Conservation (phyloP, 306 rosid genomes). For the Abrus pulchellus region DNA sequence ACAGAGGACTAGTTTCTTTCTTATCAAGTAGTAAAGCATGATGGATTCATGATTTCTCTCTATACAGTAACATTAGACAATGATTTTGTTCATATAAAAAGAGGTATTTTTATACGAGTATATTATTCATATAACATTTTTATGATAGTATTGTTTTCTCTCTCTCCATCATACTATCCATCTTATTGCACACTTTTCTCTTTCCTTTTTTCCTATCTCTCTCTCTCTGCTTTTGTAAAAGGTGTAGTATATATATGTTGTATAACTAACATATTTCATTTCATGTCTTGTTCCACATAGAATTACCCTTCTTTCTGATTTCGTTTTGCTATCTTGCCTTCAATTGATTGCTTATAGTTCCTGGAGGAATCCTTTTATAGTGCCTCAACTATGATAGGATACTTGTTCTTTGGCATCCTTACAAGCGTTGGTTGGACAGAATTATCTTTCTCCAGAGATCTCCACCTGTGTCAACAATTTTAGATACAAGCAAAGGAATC, state of each 20-base stretch:
- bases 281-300: not conserved
- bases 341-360: slow-evolving; percentile 1
- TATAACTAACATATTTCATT: no score
- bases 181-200: no score
- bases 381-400: slow-evolving; percentile 67
- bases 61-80: not conserved
- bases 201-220: no score
- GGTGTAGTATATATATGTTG: no score
- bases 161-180: no score
- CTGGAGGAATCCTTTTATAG: slow-evolving; percentile 35
- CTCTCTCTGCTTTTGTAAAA: no score
- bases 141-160: no score
- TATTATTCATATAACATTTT: no score
- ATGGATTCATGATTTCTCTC: not conserved
- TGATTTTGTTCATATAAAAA: slow-evolving; percentile 7
- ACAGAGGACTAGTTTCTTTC: not conserved
- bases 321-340: not conserved
- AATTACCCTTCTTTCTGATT: slow-evolving; percentile 17
- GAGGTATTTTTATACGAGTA: no score
- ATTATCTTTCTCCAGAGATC: slow-evolving; percentile 69
- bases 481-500: not conserved
- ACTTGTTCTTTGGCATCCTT: slow-evolving; percentile 89
- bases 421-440: slow-evolving; percentile 87
- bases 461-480: slow-evolving; percentile 68
- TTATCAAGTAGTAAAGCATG: not conserved